Conservation (phyloP, 1,284 basidiomycete species). For the Pyrrhoderma noxium region DNA sequence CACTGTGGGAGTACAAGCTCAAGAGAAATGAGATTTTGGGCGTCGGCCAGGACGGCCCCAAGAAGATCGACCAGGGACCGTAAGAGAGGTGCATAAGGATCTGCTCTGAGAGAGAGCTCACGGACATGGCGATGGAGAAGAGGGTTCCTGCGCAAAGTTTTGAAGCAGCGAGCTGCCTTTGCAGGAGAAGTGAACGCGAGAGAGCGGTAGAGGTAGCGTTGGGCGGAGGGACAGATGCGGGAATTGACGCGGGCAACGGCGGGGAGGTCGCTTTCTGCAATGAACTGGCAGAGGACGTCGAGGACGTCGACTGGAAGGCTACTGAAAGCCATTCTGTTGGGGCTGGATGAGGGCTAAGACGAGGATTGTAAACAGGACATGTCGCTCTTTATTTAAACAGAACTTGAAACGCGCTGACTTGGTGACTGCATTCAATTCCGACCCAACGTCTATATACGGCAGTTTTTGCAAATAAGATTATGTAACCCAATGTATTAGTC, state of each 20-base stretch:
- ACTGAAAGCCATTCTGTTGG: constrained; percentile 24
- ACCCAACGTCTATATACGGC: background rate
- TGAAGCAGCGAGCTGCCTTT: constrained; percentile 40
- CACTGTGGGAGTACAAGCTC: constrained; percentile 45
- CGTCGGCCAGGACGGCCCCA: constrained; percentile 43
- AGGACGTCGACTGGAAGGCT: constrained; percentile 48
- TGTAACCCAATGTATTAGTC: too few species aligned
- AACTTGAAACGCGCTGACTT: too few species aligned
- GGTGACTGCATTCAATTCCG: too few species aligned
- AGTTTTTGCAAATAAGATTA: too few species aligned
- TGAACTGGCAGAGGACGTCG: constrained; percentile 36
- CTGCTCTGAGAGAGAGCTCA: constrained; percentile 47
- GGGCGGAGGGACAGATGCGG: constrained; percentile 40
- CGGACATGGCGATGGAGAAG: constrained; percentile 52
- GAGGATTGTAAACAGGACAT: constrained; percentile 2
- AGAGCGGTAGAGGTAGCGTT: constrained; percentile 54
- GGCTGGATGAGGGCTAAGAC: background rate
- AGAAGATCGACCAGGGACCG: constrained; percentile 43
- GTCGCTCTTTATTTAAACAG: constrained; percentile 1
- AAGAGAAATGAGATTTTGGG: constrained; percentile 52
- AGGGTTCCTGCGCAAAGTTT: constrained; percentile 45
- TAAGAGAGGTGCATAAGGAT: constrained; percentile 34
- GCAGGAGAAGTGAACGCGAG: constrained; percentile 38
- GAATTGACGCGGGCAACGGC: constrained; percentile 40
- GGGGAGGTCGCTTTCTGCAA: constrained; percentile 35